These are phyloP conservation scores for Apocynum venetum DNA, from an alignment of 257 asterid species.

Conservation along the genomic window DNA sequence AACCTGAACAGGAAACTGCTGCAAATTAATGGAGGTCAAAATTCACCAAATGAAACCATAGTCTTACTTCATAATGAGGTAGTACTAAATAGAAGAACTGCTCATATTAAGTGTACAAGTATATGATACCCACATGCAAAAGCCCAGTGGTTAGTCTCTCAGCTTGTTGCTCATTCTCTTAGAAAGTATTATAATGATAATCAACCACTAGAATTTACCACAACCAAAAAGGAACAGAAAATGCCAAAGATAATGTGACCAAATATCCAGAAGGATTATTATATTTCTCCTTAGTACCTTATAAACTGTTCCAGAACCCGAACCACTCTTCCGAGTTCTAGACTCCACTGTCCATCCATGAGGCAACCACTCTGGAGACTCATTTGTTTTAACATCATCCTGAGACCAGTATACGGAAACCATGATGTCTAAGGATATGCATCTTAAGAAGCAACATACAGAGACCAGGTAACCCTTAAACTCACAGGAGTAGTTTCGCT, in stretches of 20 bases:
- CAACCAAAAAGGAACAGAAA: neutral
- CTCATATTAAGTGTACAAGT: neutral
- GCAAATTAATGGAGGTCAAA: conserved; percentile 1
- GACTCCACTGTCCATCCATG: conserved; percentile 8
- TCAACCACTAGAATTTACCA: neutral
- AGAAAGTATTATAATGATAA: neutral
- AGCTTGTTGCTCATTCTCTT: neutral
- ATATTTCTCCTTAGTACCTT: neutral
- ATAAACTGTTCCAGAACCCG: neutral
- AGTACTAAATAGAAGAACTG: neutral
- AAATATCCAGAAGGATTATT: neutral
- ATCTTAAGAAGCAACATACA: neutral
- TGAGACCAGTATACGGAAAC: neutral
- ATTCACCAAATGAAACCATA: neutral
- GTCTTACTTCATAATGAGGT: neutral
- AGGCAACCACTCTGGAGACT: conserved; percentile 11
- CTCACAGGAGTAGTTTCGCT: neutral
- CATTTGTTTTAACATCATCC: conserved; percentile 1
- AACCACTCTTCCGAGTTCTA: neutral
- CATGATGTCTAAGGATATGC: neutral
- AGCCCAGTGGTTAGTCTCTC: neutral
- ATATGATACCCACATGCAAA: neutral
- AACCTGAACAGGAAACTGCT: conserved; percentile 3
- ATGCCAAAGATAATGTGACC: neutral
- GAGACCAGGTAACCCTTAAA: neutral